Evolutionary conservation across 352 stramenopile genomes (phyloP).

Genomic region (Peronospora farinosa): DNA sequence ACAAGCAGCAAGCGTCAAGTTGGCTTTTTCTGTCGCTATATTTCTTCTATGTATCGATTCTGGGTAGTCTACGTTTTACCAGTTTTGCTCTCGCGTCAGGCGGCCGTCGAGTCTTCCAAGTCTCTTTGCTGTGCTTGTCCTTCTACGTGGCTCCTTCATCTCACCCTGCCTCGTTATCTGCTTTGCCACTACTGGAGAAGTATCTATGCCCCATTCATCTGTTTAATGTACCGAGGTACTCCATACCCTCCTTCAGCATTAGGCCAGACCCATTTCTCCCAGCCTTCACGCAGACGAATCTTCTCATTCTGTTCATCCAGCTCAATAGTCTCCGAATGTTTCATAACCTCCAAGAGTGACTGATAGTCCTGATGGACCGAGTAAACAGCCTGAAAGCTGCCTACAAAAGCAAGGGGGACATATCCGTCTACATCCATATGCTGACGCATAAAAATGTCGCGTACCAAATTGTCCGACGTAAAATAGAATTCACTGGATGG

Average conservation of each 20-base stretch:
- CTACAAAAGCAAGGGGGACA: constrained; percentile 85
- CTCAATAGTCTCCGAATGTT: constrained; percentile 58
- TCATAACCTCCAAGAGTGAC: constrained; percentile 69
- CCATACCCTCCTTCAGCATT: constrained; percentile 82
- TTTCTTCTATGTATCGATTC: constrained; percentile 26
- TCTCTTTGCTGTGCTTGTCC: background rate
- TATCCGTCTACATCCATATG: constrained; percentile 87
- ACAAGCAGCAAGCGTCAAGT: background rate
- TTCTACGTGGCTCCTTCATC: background rate
- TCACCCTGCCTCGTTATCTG: background rate
- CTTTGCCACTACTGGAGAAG: constrained; percentile 2
- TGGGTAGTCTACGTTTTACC: constrained; percentile 34
- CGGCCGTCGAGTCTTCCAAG: background rate
- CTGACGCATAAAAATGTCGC: constrained; percentile 78
- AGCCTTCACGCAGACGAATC: constrained; percentile 79
- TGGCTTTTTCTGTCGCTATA: constrained; percentile 13
- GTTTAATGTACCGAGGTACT: constrained; percentile 87
- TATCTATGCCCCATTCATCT: constrained; percentile 31
- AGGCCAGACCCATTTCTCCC: constrained; percentile 87
- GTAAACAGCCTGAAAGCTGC: constrained; percentile 85
- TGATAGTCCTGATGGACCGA: constrained; percentile 80
- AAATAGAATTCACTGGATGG: constrained; percentile 84
- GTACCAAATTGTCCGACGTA: constrained; percentile 74
- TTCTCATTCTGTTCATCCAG: constrained; percentile 87
- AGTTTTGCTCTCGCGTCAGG: constrained; percentile 14